phyloP scores from a whole-genome alignment of 805 yeast genomes.

The Kodamaea laetipori region DNA sequence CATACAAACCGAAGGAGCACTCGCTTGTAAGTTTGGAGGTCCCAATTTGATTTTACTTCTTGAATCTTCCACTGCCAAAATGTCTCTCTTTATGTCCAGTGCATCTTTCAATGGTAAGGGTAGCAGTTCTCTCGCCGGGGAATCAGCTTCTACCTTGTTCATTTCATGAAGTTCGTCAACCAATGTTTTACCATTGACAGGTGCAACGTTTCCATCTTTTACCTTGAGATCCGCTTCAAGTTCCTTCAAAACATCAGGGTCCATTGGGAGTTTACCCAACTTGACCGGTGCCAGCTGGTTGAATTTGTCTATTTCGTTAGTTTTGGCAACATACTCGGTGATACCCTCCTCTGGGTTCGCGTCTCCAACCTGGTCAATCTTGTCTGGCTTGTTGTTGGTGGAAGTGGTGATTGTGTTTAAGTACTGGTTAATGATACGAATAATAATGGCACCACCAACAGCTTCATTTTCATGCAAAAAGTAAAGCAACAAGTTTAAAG shows the following conservation, averaged over 20 bases:
- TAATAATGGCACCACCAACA: constrained; percentile 85
- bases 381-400: constrained; percentile 39
- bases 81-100: constrained; percentile 76
- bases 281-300: constrained; percentile 68
- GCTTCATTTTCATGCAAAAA: constrained; percentile 91
- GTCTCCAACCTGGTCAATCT: constrained; percentile 46
- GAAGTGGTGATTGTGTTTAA: constrained; percentile 54
- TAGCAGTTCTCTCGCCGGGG: constrained; percentile 72
- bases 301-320: constrained; percentile 56
- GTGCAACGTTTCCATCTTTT: constrained; percentile 58
- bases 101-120: constrained; percentile 88
- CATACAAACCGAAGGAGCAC: constrained; percentile 95
- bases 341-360: constrained; percentile 55
- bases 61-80: constrained; percentile 78
- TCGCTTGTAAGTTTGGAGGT: constrained; percentile 61
- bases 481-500: constrained; percentile 79
- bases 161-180: constrained; percentile 67
- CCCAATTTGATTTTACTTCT: constrained; percentile 72
- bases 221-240: constrained; percentile 79
- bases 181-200: constrained; percentile 46
- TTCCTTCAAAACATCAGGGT: constrained; percentile 81
- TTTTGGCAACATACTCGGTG: constrained; percentile 44
- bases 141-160: constrained; percentile 56
- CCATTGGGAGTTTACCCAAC: constrained; percentile 83
- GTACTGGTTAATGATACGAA: constrained; percentile 83